Evolutionary conservation across 352 stramenopile species (phyloP), one percentile per base, ranked within the genome.

Genomic region (Phytopythium ostracodes): DNA sequence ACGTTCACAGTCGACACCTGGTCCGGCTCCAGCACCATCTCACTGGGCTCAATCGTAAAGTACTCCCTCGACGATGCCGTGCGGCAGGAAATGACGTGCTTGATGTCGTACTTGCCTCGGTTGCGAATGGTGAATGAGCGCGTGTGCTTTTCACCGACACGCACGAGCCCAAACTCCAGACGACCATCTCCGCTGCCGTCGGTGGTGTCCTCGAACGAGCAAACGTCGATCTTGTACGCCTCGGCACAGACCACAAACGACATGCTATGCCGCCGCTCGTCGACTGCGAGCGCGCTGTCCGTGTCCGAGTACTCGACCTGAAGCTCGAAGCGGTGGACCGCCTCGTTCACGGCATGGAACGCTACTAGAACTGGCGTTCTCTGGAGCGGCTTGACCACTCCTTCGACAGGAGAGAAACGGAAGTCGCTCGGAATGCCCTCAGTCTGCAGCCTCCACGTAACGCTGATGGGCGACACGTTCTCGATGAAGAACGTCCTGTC

Each of bases 71-170:
- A 73, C 0, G 59, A 51, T n/a, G 64, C 52, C 36, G 75, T 79
- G 36, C 75, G 72, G 24, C 97, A 77, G 4, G 61, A 66, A 46
- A 98, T 63, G 29, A 84, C 64, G 59, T 88, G 98, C 56, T 93
- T 88, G 61, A 98, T 94, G 54, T 89, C 81, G 75, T 98, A 98
- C 67, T 98, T 98, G 10, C 95, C 95, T 25, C 73, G 75, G 62
- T 98, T 98, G 2, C 73, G 71, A 44, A 98, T 87, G 18, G 67
- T 89, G 64, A 98, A 97, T 14, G 72, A 76, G 2, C 92, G 76
- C 11, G 72, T 72, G 18, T 79, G 72, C n/a, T 69, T 82, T 59
- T 98, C 94, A 15, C 92, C 91, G 14, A 98, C 94, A n/a, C 94
- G 86, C 22, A 97, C 64, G 24, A 96, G 72, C 20, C 93, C 96